These are phyloP conservation scores for Pichia kudriavzevii DNA, from an alignment of 1,139 yeast genomes.

Conservation along the genomic window DNA sequence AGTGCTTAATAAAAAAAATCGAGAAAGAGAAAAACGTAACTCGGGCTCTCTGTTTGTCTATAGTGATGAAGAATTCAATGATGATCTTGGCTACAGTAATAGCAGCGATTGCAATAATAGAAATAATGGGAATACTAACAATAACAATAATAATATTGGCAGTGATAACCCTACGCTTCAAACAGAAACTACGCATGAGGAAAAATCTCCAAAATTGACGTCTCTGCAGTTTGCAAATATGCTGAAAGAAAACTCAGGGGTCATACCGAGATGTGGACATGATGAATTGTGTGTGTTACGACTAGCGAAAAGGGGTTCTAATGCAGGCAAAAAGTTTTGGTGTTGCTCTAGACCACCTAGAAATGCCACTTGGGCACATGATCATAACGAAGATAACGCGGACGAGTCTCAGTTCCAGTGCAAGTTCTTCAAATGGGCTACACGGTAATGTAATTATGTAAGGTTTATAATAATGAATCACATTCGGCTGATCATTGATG, in stretches of 20 bases:
- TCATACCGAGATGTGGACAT: slow-evolving; percentile 44
- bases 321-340: slow-evolving; percentile 54
- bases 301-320: slow-evolving; percentile 39
- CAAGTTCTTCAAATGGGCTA: slow-evolving; percentile 35
- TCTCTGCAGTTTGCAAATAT: no score
- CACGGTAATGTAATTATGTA: no score
- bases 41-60: slow-evolving; percentile 15
- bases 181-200: no score
- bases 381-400: neutral
- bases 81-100: no score
- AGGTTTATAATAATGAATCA: no score
- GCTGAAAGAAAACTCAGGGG: neutral
- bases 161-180: no score
- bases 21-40: neutral
- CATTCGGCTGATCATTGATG: no score
- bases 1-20: slow-evolving; percentile 20
- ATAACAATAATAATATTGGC: no score
- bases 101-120: slow-evolving; percentile 15
- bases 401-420: slow-evolving; percentile 19
- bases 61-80: slow-evolving; percentile 12
- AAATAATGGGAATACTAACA: slow-evolving; percentile 10
- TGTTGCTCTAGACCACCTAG: slow-evolving; percentile 31
- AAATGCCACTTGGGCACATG: neutral
- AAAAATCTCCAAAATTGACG: no score
- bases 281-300: slow-evolving; percentile 40